phyloP scores from a whole-genome alignment of 1,284 basidiomycete genomes.

The Amylostereum chailletii region DNA sequence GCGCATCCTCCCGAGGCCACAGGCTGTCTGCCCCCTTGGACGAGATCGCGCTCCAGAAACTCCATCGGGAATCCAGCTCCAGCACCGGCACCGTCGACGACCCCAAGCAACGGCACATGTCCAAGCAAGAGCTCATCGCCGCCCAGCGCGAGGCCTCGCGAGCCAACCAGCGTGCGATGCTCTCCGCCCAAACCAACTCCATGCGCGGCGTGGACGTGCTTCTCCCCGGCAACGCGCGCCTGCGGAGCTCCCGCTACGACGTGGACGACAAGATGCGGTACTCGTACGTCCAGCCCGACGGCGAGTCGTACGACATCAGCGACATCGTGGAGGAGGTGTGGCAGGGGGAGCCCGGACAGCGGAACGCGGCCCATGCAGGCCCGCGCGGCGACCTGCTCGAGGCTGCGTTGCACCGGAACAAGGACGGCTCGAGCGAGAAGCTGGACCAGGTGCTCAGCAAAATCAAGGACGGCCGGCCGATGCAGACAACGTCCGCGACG shows the following conservation, averaged over 20 bases:
- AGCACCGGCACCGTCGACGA: constrained; percentile 28
- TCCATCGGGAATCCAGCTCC: constrained; percentile 59
- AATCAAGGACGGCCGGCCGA: constrained; percentile 43
- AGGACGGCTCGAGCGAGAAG: constrained; percentile 61
- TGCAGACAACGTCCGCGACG: constrained; percentile 14
- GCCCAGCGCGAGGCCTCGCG: constrained; percentile 80
- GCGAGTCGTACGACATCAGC: constrained; percentile 86
- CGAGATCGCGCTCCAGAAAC: constrained; percentile 62
- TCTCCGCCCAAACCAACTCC: constrained; percentile 78
- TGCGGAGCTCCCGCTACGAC: constrained; percentile 77
- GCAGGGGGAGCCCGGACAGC: constrained; percentile 34
- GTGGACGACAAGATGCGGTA: constrained; percentile 73
- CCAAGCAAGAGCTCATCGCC: constrained; percentile 85
- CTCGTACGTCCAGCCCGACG: constrained; percentile 82
- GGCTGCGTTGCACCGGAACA: constrained; percentile 46
- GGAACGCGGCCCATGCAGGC: constrained; percentile 16
- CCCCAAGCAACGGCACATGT: constrained; percentile 39
- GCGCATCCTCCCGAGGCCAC: constrained; percentile 56
- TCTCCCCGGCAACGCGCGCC: constrained; percentile 72
- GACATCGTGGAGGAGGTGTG: constrained; percentile 87
- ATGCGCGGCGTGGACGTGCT: constrained; percentile 83
- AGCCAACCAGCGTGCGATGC: constrained; percentile 80
- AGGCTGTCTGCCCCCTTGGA: constrained; percentile 65
- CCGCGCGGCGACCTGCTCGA: constrained; percentile 54
- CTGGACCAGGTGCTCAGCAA: constrained; percentile 74